Evolutionary conservation across 2,329 filamentous ascomycete species (phyloP).

Genomic region (Aspergillus novoparasiticus): DNA sequence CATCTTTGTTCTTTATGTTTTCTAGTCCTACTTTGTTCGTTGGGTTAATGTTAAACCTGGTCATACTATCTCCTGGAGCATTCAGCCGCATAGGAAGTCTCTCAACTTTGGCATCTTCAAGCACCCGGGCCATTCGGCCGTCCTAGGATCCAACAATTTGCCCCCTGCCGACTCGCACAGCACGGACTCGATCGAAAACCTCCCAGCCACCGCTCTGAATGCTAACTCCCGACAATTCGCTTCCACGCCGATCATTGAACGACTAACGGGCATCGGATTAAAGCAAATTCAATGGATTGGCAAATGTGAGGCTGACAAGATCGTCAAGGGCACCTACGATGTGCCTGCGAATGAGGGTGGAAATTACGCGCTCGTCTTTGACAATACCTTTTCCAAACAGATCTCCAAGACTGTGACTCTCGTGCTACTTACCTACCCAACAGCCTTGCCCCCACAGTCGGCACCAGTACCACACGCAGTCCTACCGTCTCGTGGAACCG

Average conservation of each 20-base stretch:
- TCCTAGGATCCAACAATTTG: constrained; percentile 48
- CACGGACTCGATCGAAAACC: constrained; percentile 41
- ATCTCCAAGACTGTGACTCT: constrained; percentile 94
- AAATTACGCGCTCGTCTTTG: constrained; percentile 95
- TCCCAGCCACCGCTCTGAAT: constrained; percentile 29
- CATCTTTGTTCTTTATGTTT: constrained; percentile 13
- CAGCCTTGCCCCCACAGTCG: constrained; percentile 57
- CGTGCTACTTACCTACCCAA: constrained; percentile 91
- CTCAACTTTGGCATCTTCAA: constrained; percentile 99
- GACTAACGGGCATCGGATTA: constrained; percentile 63
- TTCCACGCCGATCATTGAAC: constrained; percentile 71
- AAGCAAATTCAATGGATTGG: constrained; percentile 77
- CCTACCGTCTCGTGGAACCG: constrained; percentile 44
- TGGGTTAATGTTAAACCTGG: constrained; percentile 92
- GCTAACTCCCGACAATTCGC: constrained; percentile 61
- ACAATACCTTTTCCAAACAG: constrained; percentile 98
- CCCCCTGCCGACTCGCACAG: constrained; percentile 46
- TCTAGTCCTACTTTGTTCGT: constrained; percentile 92
- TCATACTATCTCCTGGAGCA: constrained; percentile 94
- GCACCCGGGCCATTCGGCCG: constrained; percentile 74
- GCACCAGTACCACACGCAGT: constrained; percentile 46
- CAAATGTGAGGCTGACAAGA: constrained; percentile 95
- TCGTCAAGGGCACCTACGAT: constrained; percentile 86
- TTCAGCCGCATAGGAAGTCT: constrained; percentile 97
- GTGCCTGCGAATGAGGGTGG: constrained; percentile 74